phyloP scores from a whole-genome alignment of 1,284 basidiomycete species.

The Tranzscheliella williamsii region DNA sequence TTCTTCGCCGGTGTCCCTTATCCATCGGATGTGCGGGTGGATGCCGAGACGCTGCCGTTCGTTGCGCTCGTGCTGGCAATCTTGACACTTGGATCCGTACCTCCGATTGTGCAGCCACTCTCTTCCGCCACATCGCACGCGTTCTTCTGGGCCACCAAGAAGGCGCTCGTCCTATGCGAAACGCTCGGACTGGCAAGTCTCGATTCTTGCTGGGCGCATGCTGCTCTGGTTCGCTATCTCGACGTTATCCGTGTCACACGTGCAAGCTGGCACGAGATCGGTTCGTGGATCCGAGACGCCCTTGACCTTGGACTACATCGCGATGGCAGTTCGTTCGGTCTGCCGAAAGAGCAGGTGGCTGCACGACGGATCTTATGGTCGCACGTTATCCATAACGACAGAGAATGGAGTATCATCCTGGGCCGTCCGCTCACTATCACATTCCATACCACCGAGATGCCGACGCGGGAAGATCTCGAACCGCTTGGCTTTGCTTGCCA shows the following conservation, averaged over 20 bases:
- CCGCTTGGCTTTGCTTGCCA: conserved; percentile 35
- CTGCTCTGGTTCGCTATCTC: conserved; percentile 29
- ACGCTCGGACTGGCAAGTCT: conserved; percentile 33
- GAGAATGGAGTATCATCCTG: conserved; percentile 40
- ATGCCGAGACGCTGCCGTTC: conserved; percentile 36
- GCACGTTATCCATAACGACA: conserved; percentile 43
- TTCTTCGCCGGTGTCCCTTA: conserved; percentile 21
- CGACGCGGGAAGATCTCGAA: conserved; percentile 34
- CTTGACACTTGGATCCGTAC: conserved; percentile 32
- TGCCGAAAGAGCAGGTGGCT: conserved; percentile 38
- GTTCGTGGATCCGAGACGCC: conserved; percentile 36
- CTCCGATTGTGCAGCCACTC: conserved; percentile 35
- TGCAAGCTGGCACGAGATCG: conserved; percentile 41
- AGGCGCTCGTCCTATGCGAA: conserved; percentile 37
- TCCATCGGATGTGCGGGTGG: conserved; percentile 29
- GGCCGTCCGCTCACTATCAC: conserved; percentile 38
- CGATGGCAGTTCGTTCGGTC: conserved; percentile 31
- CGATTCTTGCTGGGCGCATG: conserved; percentile 42
- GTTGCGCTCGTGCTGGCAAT: conserved; percentile 26
- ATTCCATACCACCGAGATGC: conserved; percentile 35
- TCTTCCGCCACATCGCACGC: conserved; percentile 31
- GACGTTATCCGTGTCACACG: conserved; percentile 38
- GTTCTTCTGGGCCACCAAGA: conserved; percentile 42
- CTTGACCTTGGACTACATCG: conserved; percentile 34
- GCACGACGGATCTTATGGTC: conserved; percentile 31